Base-by-base conservation (phyloP, 2,329 filamentous ascomycete genomes). In the Cadophora sp. region DNA sequence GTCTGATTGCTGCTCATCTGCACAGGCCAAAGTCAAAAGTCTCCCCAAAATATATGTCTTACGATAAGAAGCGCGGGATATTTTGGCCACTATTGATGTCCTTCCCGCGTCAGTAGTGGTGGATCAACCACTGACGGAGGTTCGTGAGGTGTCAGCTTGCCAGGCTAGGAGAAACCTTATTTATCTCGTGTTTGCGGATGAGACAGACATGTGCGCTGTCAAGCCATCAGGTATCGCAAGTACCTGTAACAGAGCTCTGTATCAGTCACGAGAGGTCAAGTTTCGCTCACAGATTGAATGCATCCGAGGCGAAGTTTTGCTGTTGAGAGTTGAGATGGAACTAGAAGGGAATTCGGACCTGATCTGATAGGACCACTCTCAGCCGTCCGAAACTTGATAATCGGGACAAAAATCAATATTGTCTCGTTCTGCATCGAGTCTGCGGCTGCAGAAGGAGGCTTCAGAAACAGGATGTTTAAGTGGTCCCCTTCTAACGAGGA, bases 401-500 rank as follows among this genome's bases (percentile, higher is more conserved):
- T 27, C 51, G 51, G 26, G 31, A 37, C 12, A 37, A 22, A 24
- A 59, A 40, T 19, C 56, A 59, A 59, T 40, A 59, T 59, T 59
- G 31, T 43, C 31, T 19, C 31, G 7, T 40, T 58, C 55, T 26
- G n/a, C 3, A 59, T 59, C 22, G 31, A 59, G 55, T 59, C 31
- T 40, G 55, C 24, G 26, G 31, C 22, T 26, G 34, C 56, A 59
- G 40, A 59, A 40, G 31, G 55, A 40, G 56, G 31, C 31, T 59
- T 59, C n/a, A 59, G 55, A 40, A 59, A 59, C 34, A 59, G 34
- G 56, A 40, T 43, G 22, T 48, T 40, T 26, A 31, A 59, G 22
- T 59, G 31, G 56, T 40, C 12, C 12, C 8, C 4, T 22, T 37
- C 24, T 40, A 26, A 24, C 31, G 31, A 59, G 56, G 56, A 59